Percentiles rank a stretch among this genome's conserved stretches.
These are phyloP conservation scores for Aspergillus ochraceus DNA, from an alignment of 2,329 filamentous ascomycete species.

Conservation along the genomic window DNA sequence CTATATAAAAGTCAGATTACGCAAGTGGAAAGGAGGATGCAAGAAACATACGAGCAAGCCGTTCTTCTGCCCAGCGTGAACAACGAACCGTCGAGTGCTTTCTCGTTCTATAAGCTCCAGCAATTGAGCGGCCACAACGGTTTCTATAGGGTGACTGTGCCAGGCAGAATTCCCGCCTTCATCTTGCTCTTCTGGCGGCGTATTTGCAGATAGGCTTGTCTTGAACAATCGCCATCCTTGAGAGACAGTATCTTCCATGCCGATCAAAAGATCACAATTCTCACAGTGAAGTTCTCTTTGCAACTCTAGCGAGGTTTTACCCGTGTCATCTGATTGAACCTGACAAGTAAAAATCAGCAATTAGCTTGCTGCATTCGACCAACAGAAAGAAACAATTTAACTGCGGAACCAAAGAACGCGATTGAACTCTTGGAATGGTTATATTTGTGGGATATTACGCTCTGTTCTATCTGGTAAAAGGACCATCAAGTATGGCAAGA, in stretches of 20 bases:
- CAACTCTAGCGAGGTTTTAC: conserved; percentile 31
- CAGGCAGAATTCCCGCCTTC: conserved; percentile 30
- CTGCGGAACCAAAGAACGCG: neutral
- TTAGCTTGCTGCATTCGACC: neutral
- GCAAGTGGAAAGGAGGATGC: too few species aligned
- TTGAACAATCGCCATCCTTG: conserved; percentile 54
- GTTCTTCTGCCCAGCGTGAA: conserved; percentile 39
- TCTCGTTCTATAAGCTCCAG: conserved; percentile 57
- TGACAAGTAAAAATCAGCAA: conserved; percentile 6
- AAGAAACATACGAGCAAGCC: conserved; percentile 38
- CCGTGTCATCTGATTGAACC: conserved; percentile 33
- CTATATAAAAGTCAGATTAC: conserved; percentile 23
- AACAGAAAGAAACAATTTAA: neutral
- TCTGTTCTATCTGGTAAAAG: neutral
- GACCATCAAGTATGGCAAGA: neutral
- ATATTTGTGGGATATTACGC: conserved; percentile 1
- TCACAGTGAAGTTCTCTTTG: conserved; percentile 30
- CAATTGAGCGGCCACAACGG: conserved; percentile 54
- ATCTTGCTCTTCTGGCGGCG: conserved; percentile 21
- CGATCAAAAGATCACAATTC: conserved; percentile 32
- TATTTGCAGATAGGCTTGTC: conserved; percentile 40
- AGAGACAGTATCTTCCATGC: conserved; percentile 41
- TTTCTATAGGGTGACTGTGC: conserved; percentile 36
- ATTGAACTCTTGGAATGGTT: neutral
- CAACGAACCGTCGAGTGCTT: conserved; percentile 56